These are phyloP conservation scores for Xylariales sp. DNA, from an alignment of 2,329 filamentous ascomycete species.

Conservation along the genomic window DNA sequence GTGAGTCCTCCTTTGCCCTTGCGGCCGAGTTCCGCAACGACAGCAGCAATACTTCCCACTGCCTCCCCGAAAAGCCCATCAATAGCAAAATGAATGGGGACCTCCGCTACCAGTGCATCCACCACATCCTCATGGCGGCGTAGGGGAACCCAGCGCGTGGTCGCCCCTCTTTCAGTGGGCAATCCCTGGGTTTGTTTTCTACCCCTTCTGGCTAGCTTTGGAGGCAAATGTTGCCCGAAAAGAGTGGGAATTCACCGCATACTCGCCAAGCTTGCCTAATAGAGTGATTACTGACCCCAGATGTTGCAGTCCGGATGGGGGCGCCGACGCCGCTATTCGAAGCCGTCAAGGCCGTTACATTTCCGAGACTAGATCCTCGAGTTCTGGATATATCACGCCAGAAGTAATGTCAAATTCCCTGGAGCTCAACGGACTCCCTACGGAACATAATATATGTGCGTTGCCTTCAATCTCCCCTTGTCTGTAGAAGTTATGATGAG, in stretches of 20 bases:
- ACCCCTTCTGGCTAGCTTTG: no score
- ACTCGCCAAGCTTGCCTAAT: no score
- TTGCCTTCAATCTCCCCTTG: neutral
- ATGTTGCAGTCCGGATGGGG: constrained; percentile 14
- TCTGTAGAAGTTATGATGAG: no score
- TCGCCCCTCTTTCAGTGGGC: constrained; percentile 9
- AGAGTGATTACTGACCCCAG: no score
- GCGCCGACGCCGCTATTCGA: constrained; percentile 13
- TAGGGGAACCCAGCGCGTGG: constrained; percentile 7
- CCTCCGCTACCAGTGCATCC: constrained; percentile 3
- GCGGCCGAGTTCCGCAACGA: neutral
- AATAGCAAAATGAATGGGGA: no score
- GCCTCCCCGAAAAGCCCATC: no score
- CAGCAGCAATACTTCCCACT: constrained; percentile 1
- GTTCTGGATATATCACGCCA: constrained; percentile 13
- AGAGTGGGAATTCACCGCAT: no score
- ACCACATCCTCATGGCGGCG: neutral
- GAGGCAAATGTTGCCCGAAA: no score
- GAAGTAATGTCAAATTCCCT: constrained; percentile 16
- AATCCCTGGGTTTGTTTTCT: no score
- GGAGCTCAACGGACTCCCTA: constrained; percentile 10
- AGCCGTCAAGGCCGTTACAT: constrained; percentile 13
- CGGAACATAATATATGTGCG: constrained; percentile 15
- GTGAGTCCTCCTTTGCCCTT: constrained; percentile 6
- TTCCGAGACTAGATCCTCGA: constrained; percentile 13